Evolutionary conservation across 441 rosid species (phyloP).

Genomic region (Aleurites moluccanus): DNA sequence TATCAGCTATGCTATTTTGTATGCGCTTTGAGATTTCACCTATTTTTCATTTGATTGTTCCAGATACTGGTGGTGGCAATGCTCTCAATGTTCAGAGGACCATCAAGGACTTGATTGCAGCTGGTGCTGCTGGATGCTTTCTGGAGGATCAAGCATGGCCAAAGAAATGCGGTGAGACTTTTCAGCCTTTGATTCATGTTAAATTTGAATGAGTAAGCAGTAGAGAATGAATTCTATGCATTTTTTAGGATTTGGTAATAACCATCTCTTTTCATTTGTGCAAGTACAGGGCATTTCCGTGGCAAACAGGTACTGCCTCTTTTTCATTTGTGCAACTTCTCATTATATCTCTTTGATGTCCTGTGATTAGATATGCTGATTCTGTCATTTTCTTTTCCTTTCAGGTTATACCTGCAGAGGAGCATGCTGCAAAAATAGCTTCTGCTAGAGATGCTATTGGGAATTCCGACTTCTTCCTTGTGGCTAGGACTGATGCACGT

Average conservation of each 20-base stretch:
- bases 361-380: too few species aligned
- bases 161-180: conserved; percentile 47
- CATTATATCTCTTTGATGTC: background rate
- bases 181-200: background rate
- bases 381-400: background rate
- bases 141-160: conserved; percentile 61
- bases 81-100: conserved; percentile 59
- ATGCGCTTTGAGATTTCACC: background rate
- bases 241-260: background rate
- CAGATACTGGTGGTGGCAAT: conserved; percentile 57
- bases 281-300: conserved; percentile 45
- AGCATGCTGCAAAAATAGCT: conserved; percentile 53
- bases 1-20: too few species aligned
- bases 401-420: conserved; percentile 53
- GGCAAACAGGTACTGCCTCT: conserved; percentile 42
- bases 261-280: background rate
- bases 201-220: background rate
- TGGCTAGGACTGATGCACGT: conserved; percentile 51
- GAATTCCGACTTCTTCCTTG: conserved; percentile 51
- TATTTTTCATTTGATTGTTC: background rate
- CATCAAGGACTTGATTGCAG: conserved; percentile 49
- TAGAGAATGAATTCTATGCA: background rate
- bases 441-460: conserved; percentile 53
- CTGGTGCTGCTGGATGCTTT: conserved; percentile 59
- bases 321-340: too few species aligned